A percentile compares a stretch with the other conserved stretches of the same genome.
Conservation (phyloP, 352 stramenopile genomes). For the Elongisporangium senticosum region DNA sequence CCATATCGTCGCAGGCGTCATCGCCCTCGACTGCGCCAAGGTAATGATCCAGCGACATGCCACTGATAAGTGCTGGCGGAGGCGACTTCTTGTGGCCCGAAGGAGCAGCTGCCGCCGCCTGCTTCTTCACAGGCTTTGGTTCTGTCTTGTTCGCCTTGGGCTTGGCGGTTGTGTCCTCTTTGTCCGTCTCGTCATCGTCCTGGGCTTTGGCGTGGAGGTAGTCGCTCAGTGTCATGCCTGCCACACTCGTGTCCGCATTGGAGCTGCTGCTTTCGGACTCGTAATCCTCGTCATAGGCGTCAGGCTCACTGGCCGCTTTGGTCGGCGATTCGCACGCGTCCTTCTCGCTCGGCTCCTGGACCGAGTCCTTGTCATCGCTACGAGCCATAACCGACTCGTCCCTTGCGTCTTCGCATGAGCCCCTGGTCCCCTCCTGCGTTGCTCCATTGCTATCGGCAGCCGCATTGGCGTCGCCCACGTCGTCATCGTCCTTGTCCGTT, state of each 20-base stretch:
- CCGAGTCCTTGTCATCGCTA: not conserved
- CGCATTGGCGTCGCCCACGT: not conserved
- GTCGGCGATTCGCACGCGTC: not conserved
- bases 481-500: conserved; percentile 22
- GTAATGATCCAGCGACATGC: conserved; percentile 65
- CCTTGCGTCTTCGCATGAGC: conserved; percentile 8
- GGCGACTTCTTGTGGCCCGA: conserved; percentile 10
- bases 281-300: conserved; percentile 41
- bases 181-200: conserved; percentile 1
- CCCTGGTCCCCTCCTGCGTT: not conserved
- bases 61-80: conserved; percentile 24
- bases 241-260: conserved; percentile 22
- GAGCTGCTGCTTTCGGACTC: conserved; percentile 24
- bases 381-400: not conserved
- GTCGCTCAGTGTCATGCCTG: conserved; percentile 48
- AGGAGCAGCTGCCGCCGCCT: not conserved
- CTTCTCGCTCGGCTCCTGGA: not conserved
- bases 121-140: conserved; percentile 1
- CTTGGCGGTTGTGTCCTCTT: not conserved
- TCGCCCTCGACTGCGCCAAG: conserved; percentile 23
- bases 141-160: too few species aligned
- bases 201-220: conserved; percentile 35
- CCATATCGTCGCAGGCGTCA: not conserved
- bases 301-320: conserved; percentile 8
- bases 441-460: not conserved